phyloP scores from a whole-genome alignment of 805 yeast species.

The Zygoascus flipseniorum region DNA sequence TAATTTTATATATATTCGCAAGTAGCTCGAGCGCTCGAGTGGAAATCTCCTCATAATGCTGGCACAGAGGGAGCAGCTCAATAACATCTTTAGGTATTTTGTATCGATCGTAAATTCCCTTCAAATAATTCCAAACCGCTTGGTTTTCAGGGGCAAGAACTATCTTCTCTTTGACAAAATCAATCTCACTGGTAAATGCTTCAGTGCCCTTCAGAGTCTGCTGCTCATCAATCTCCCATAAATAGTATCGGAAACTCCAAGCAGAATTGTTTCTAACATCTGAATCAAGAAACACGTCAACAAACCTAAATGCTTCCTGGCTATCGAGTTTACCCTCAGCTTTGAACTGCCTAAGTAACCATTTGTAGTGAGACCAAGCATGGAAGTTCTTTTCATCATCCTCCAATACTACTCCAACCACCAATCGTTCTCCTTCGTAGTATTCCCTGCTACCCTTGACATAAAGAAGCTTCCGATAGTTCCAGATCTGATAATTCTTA shows the following conservation, averaged over 20 bases:
- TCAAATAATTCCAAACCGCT: constrained; percentile 77
- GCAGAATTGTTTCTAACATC: constrained; percentile 89
- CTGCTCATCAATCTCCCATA: constrained; percentile 24
- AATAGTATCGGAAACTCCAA: constrained; percentile 79
- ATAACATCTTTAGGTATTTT: constrained; percentile 22
- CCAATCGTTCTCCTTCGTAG: constrained; percentile 49
- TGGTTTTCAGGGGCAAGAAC: constrained; percentile 67
- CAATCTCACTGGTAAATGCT: constrained; percentile 40
- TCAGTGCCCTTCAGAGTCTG: constrained; percentile 11
- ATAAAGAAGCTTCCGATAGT: constrained; percentile 67
- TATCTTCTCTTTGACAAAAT: constrained; percentile 43
- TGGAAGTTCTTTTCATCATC: constrained; percentile 89
- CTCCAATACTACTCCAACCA: constrained; percentile 57
- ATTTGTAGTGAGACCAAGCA: constrained; percentile 88
- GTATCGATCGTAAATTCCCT: constrained; percentile 41
- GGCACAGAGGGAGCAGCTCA: constrained; percentile 40
- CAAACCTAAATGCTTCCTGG: constrained; percentile 6
- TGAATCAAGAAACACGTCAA: constrained; percentile 43
- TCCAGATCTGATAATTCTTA: constrained; percentile 97
- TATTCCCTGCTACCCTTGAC: constrained; percentile 22
- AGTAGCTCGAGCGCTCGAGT: constrained; percentile 58
- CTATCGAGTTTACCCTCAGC: neutral
- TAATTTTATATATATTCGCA: constrained; percentile 39
- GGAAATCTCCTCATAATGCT: constrained; percentile 29
- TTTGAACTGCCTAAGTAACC: constrained; percentile 48